Base-by-base conservation (phyloP, 2,329 filamentous ascomycete species). In the Penicillium sp. region DNA sequence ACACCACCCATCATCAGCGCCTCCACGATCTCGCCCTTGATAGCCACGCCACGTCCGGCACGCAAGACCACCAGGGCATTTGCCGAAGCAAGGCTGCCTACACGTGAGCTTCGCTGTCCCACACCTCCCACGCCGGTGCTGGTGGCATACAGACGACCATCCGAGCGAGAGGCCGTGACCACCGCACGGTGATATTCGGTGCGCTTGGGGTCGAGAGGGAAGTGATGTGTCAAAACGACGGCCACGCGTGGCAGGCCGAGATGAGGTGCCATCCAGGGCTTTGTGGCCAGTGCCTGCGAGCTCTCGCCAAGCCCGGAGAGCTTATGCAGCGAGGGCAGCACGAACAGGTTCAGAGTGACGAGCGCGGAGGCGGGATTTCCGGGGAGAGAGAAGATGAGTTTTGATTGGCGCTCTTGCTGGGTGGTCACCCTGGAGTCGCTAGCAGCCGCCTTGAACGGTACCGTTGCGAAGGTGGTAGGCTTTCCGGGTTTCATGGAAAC, bases 401-500 rank as follows among this genome's bases (percentile, higher is more conserved):
- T 89, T 1, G 72, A 73, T 20, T 81, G 68, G 37, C 82, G 77
- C 32, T 79, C 73, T 51, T 79, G 78, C 49, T 80, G 74, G 5
- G 28, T 41, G 22, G 43, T 38, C 7, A 45, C 22, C 9, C 38
- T 45, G n/a, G 56, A n/a, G 79, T 74, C 1, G 57, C 24, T 34
- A 18, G 57, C 11, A 58, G 49, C 11, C 59, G 65, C 59, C 54
- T 84, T 84, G 62, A 79, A 73, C 0, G 87, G 84, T 0, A 97
- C 79, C 0, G 89, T 96, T 2, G 93, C 93, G 67, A 98, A 98
- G 0, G 93, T 98, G 0, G 90, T 96, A 2, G 93, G 93, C 69
- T 97, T 98, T 4, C 93, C 93, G 0, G 93, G 93, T 73, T 98
- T 98, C 93, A 98, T 97, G 44, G 85, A 81, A 2, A 98, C 93